phyloP scores from a whole-genome alignment of 148 eudicot species.

The Amaranthus palmeri region DNA sequence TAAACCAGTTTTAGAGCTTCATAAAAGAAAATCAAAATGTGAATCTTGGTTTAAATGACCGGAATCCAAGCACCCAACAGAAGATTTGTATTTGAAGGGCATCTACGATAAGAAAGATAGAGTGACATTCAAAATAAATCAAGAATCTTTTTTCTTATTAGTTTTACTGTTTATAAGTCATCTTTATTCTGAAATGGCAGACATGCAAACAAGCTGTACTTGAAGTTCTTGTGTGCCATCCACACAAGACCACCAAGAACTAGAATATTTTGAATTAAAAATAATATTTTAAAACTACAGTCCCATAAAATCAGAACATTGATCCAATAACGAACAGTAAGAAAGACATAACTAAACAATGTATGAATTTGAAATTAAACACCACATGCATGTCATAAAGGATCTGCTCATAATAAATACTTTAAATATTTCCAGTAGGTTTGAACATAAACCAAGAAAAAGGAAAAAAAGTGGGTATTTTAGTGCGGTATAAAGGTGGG shows the following conservation, averaged over 20 bases:
- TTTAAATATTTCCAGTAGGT: no score
- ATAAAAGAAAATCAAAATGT: background rate
- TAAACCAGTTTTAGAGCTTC: background rate
- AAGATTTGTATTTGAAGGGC: background rate
- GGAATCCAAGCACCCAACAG: background rate
- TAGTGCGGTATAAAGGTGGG: no score
- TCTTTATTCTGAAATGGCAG: background rate
- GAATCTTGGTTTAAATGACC: background rate
- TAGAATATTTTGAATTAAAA: no score
- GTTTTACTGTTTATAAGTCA: background rate
- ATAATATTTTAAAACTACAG: background rate
- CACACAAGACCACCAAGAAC: background rate
- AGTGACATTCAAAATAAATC: background rate
- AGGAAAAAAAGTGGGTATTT: no score
- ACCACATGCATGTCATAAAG: background rate
- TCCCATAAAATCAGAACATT: background rate
- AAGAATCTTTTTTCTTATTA: background rate
- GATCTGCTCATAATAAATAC: background rate
- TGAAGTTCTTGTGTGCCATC: background rate
- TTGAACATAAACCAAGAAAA: no score
- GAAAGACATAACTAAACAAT: background rate
- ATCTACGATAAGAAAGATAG: background rate
- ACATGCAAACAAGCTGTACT: background rate
- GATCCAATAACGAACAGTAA: background rate
- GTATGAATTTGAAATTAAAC: background rate